Base-by-base conservation (phyloP, 73 alveolate species). In the Tetrahymena borealis region DNA sequence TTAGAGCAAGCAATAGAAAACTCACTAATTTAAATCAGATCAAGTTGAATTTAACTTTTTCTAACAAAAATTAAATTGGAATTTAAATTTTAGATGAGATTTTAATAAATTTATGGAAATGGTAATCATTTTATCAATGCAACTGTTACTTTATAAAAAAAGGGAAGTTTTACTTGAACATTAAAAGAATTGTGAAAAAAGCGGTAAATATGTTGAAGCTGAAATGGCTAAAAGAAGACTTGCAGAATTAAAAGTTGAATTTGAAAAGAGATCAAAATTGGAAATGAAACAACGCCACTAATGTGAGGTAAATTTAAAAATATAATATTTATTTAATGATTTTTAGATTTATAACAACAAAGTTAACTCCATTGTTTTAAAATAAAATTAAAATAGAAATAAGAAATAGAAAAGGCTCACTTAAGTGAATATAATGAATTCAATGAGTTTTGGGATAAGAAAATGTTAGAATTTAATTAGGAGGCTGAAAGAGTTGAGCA, bases 171-270 rank as follows among this genome's bases (percentile, higher is more conserved):
- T 93, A 9, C 91, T 79, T 85, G 95, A 93, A 79, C 95, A 93
- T 37, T 24, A 93, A 85, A 93, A 93, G 33, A 39, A 78, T 36
- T 93, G 95, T 40, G 95, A 93, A 60, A 93, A 40, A 90, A 42
- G 93, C 40, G 95, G 95, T 7, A 93, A 93, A 33, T 93, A 93
- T 90, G 43, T 93, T 40, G 95, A 93, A 41, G 95, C 95, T 28
- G 95, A 93, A 40, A 36, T 60, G 90, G 95, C 95, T n/a, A 93
- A 93, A 79, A 32, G 91, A 20, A 79, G 93, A 79, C 78, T 93
- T 28, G 91, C 78, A 8, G 93, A 93, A 33, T 90, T 93, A 13
- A 93, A 93, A 40, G 39, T 40, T 39, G 78, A 85, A 93, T 79
- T 39, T 40, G 95, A 93, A 90, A 79, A 78, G 36, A 38, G 40